phyloP scores from a whole-genome alignment of 306 rosid species.

The Mimosa pudica region DNA sequence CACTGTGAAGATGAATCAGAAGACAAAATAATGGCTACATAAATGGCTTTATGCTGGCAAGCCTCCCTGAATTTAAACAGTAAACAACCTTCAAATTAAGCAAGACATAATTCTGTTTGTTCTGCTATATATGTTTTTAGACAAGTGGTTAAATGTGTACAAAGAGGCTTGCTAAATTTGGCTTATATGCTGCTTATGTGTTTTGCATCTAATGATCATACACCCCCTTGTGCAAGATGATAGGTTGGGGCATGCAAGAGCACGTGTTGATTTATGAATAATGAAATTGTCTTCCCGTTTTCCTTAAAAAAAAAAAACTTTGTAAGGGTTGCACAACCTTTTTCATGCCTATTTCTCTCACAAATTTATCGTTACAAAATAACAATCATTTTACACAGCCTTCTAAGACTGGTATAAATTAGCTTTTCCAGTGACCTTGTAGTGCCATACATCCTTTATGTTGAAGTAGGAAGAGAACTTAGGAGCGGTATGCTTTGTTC shows the following conservation, averaged over 20 bases:
- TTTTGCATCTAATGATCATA: not conserved
- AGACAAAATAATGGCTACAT: not conserved
- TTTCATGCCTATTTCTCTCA: not conserved
- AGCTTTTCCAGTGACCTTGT: not conserved
- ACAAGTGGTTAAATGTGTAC: not conserved
- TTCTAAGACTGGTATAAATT: not conserved
- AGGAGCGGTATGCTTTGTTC: slow-evolving; percentile 17
- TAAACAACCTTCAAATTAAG: not conserved
- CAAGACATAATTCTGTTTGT: not conserved
- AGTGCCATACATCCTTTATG: not conserved
- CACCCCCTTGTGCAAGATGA: not conserved
- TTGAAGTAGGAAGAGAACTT: not conserved
- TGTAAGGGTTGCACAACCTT: not conserved
- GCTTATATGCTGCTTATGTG: not conserved
- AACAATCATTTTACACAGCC: not conserved
- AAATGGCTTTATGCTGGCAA: not conserved
- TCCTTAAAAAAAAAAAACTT: too few species aligned
- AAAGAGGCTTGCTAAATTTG: not conserved
- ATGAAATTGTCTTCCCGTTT: too few species aligned
- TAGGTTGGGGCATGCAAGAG: not conserved
- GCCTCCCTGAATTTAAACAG: not conserved
- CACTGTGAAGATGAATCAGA: not conserved
- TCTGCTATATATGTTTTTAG: not conserved
- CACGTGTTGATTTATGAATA: not conserved
- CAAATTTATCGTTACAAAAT: not conserved